These are phyloP conservation scores for Serendipita indica DNA, from an alignment of 768 basidiomycete species.

Conservation along the genomic window DNA sequence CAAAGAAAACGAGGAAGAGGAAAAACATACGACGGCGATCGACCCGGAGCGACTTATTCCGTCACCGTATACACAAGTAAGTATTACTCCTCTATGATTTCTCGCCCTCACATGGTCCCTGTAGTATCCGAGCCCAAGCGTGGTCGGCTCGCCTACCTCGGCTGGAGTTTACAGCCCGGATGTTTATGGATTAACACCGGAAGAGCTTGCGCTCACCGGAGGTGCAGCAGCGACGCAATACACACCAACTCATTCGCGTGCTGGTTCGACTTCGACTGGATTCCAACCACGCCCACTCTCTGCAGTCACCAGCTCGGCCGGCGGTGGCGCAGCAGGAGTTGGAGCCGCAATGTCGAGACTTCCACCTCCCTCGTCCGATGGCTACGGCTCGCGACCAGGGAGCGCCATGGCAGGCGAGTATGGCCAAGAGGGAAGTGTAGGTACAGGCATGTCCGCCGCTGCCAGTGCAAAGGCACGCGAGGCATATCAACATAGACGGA, in stretches of 20 bases:
- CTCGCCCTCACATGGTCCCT: not conserved
- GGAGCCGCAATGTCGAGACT: not conserved
- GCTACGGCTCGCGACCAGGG: not conserved
- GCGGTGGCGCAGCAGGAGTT: not conserved
- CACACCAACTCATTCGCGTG: not conserved
- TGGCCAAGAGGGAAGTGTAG: not conserved
- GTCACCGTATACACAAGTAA: slow-evolving; percentile 1
- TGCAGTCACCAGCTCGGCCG: not conserved
- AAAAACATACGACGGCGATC: not conserved
- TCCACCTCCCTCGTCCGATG: not conserved
- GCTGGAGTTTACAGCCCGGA: not conserved
- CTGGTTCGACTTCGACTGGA: not conserved
- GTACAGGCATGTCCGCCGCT: not conserved
- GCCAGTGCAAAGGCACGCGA: slow-evolving; percentile 6
- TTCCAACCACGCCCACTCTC: not conserved
- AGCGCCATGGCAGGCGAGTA: not conserved
- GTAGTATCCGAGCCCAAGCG: not conserved
- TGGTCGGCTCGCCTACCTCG: not conserved
- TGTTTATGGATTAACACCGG: not conserved
- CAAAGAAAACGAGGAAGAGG: slow-evolving; percentile 6
- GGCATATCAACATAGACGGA: not conserved
- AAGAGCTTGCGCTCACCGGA: not conserved
- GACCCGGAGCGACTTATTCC: not conserved
- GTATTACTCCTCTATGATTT: not conserved
- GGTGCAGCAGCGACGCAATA: not conserved